A percentile compares a stretch with the other conserved stretches of the same genome.
phyloP scores from a whole-genome alignment of 805 yeast genomes.

The Saturnispora halmiae region DNA sequence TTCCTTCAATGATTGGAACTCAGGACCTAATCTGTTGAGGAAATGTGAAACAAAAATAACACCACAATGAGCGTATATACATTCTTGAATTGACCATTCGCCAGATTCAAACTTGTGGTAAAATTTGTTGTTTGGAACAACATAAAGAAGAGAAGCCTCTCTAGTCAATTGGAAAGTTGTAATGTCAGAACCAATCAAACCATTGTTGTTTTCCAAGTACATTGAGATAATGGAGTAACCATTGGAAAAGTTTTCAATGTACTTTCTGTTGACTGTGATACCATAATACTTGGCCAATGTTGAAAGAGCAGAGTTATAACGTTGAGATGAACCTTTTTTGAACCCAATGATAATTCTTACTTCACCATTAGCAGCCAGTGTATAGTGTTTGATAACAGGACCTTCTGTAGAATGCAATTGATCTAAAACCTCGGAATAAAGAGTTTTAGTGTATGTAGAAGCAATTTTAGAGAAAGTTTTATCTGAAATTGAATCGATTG shows the following conservation, averaged over 20 bases:
- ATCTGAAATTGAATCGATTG: slow-evolving; percentile 64
- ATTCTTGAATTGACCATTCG: slow-evolving; percentile 84
- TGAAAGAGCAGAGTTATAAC: slow-evolving; percentile 78
- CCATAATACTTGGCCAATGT: slow-evolving; percentile 86
- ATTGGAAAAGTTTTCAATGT: slow-evolving; percentile 88
- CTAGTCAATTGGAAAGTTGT: slow-evolving; percentile 83
- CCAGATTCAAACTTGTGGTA: slow-evolving; percentile 62
- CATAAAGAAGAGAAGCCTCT: slow-evolving; percentile 87
- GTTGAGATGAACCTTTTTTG: slow-evolving; percentile 74
- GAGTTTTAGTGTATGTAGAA: slow-evolving; percentile 64
- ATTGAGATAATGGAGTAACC: slow-evolving; percentile 81
- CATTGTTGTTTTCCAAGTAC: slow-evolving; percentile 62
- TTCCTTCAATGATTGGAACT: slow-evolving; percentile 59
- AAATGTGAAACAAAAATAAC: slow-evolving; percentile 90
- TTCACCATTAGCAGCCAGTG: slow-evolving; percentile 72
- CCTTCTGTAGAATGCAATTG: slow-evolving; percentile 72
- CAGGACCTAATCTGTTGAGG: slow-evolving; percentile 88
- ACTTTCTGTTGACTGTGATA: slow-evolving; percentile 75
- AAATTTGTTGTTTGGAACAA: slow-evolving; percentile 83
- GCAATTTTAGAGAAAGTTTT: slow-evolving; percentile 68
- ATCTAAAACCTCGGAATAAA: slow-evolving; percentile 64
- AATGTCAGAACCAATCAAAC: slow-evolving; percentile 38
- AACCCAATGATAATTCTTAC: slow-evolving; percentile 83
- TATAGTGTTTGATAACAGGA: slow-evolving; percentile 83
- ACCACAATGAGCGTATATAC: slow-evolving; percentile 89